Percentiles rank a stretch among this genome's conserved stretches.
Conservation (phyloP, 768 basidiomycete genomes). For the Leccinum boreale region DNA sequence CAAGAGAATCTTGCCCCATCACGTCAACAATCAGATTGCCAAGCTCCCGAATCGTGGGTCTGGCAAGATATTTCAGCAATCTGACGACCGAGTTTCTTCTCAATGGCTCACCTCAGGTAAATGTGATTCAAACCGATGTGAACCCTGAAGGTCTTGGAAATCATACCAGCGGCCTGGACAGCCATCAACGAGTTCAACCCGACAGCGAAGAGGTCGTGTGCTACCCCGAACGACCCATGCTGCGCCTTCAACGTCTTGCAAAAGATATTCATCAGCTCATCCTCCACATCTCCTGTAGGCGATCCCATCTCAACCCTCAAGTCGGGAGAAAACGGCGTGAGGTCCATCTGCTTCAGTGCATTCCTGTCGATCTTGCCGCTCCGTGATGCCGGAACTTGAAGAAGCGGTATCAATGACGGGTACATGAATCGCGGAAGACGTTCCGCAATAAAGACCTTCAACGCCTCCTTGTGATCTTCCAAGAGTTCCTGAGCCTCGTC, state of each 20-base stretch:
- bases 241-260: conserved; percentile 21
- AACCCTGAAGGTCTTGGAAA: conserved; percentile 29
- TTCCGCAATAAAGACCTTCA: conserved; percentile 27
- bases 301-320: conserved; percentile 23
- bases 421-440: conserved; percentile 33
- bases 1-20: conserved; percentile 28
- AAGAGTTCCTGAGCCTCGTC: conserved; percentile 5
- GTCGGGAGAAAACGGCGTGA: conserved; percentile 19
- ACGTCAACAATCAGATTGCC: conserved; percentile 25
- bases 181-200: conserved; percentile 32
- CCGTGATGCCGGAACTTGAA: conserved; percentile 21
- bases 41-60: conserved; percentile 27
- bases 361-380: conserved; percentile 30
- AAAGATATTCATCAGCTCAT: conserved; percentile 25
- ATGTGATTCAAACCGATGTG: conserved; percentile 29
- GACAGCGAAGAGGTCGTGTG: conserved; percentile 29
- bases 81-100: neutral
- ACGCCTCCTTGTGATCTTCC: conserved; percentile 19
- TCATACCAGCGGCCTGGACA: conserved; percentile 28
- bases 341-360: conserved; percentile 27
- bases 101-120: conserved; percentile 24
- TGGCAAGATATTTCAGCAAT: conserved; percentile 1
- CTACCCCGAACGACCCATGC: conserved; percentile 21
- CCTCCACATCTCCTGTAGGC: conserved; percentile 25
- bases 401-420: conserved; percentile 28